Evolutionary conservation across 495 filamentous ascomycete genomes (phyloP), one percentile per base, ranked within the genome.

Genomic region (Aspergillus funiculosus): DNA sequence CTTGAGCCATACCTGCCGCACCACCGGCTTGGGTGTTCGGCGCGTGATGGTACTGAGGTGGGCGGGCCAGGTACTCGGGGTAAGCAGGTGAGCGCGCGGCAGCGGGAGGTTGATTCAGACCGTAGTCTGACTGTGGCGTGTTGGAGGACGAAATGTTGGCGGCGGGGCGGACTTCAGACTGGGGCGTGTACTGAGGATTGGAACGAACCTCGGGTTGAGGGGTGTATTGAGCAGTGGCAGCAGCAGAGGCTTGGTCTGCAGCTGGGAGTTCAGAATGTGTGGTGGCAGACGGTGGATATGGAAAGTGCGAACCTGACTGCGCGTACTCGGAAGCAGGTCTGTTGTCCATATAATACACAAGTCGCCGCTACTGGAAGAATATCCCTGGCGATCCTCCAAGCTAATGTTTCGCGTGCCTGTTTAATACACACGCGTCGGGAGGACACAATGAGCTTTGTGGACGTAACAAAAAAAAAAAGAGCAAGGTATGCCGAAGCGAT

Each of bases 281-380:
- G 74, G 80, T 79, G 71, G 74, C 71, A 66, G 76, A 75, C 58
- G 79, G 74, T 74, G 82, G 76, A 76, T 80, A 82, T 74, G 81
- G 85, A 82, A 81, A 82, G 71, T 79, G 82, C 90, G 87, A 94
- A 95, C 89, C 91, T 94, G 89, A 83, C 83, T 95, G 90, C 85
- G 87, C 81, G 76, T 90, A 95, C 70, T 94, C 89, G 75, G 86
- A 73, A 63, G 86, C 78, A 76, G 84, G 80, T 79, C 86, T 86
- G 79, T 90, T 86, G 86, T 95, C 92, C 82, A 71, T 69, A 66
- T 62, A 67, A 65, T 59, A 60, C 34, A 54, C 35, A 40, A 56
- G 50, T 56, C 52, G 51, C 47, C 48, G 48, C 49, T 52, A 52
- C 44, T 48, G 56, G 56, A 39, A 36, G 18, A 39, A 58, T 52